Base-by-base conservation (phyloP, 2,329 filamentous ascomycete species). In the Talaromyces sp. region DNA sequence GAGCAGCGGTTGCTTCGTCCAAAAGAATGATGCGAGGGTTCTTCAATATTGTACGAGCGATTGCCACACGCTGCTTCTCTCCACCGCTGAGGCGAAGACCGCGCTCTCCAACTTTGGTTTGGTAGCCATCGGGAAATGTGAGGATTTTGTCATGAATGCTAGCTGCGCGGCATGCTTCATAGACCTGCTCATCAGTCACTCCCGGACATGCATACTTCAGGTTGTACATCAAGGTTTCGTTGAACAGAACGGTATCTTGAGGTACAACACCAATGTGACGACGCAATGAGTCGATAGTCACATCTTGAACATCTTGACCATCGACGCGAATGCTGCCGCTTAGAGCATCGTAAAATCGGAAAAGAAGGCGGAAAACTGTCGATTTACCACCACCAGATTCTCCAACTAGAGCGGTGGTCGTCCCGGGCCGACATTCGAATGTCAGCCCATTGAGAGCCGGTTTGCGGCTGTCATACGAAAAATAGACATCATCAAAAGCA, bases 351-450 rank as follows among this genome's bases (percentile, higher is more conserved):
- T 98, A 99, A 79, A 97, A 99, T 19, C 95, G 90, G 83, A 97
- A 98, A 75, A 99, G 88, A 58, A 98, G 86, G 60, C 95, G 90
- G 82, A 99, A 97, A 31, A 99, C 86, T 0, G 95, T 99, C 2
- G 94, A 98, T 78, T 99, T 99, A 69, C 95, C 95, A 66, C 95
- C 95, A 54, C 95, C 95, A 37, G 94, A 98, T 77, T 98, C 94
- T 68, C 95, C 95, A 19, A 99, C 95, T 69, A 99, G 89, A 0
- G 95, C 95, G 6, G 94, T 99, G 0, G 93, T 98, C 0, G 93
- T 97, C 61, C 95, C 95, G 1, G 95, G 93, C 19, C 83, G 81
- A 76, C 93, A 97, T 68, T 90, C 89, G 78, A 99, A 98, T 68
- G 86, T 89, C 58, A 99, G 84, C 54, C 93, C 89, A 68, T 90